A percentile compares a stretch with the other conserved stretches of the same genome.
Conservation (phyloP, 1,284 basidiomycete genomes). For the Fomes fomentarius region DNA sequence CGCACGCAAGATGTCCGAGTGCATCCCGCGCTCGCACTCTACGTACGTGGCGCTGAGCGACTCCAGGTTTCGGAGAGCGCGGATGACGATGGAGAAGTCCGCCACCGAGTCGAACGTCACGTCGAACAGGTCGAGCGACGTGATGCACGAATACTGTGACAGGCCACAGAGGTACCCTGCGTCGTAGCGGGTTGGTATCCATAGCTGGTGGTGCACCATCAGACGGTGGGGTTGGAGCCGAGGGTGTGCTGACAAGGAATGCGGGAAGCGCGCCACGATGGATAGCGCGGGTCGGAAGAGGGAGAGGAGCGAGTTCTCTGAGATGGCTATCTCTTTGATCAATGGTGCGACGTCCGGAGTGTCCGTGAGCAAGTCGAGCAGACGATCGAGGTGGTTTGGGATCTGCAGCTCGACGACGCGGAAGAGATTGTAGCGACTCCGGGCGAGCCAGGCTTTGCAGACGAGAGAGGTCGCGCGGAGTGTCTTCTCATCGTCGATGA, state of each 20-base stretch:
- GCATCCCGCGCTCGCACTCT: conserved; percentile 14
- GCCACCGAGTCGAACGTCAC: conserved; percentile 18
- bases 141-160: conserved; percentile 12
- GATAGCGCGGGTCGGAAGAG: conserved; percentile 15
- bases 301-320: conserved; percentile 18
- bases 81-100: conserved; percentile 17
- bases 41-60: conserved; percentile 8
- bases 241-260: conserved; percentile 1
- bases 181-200: conserved; percentile 16
- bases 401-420: conserved; percentile 13
- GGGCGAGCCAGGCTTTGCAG: conserved; percentile 20
- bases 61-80: conserved; percentile 3
- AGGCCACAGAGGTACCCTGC: conserved; percentile 14
- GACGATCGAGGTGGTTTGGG: conserved; percentile 8
- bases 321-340: conserved; percentile 21
- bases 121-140: conserved; percentile 16
- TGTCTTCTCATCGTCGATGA: conserved; percentile 16
- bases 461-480: conserved; percentile 19
- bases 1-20: neutral
- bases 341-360: conserved; percentile 12
- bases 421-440: conserved; percentile 26
- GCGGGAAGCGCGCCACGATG: conserved; percentile 14
- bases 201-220: conserved; percentile 12
- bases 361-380: conserved; percentile 10
- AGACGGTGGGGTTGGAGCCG: conserved; percentile 5